phyloP scores from a whole-genome alignment of 495 filamentous ascomycete genomes.

The Amniculicola lignicola region DNA sequence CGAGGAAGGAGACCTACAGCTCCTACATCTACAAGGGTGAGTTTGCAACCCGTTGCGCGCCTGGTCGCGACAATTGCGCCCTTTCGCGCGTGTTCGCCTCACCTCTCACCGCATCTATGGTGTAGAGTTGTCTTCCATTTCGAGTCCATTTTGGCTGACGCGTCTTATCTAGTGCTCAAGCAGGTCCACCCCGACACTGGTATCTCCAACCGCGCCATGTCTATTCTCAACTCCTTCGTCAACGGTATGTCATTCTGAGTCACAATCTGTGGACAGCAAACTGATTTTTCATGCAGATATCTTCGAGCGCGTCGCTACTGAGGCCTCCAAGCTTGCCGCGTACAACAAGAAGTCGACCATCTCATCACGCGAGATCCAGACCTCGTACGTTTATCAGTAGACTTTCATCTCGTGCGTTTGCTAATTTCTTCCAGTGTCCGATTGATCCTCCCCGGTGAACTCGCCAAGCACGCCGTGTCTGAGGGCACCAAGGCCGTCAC shows the following conservation, averaged over 20 bases:
- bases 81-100: too few species aligned
- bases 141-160: slow-evolving; percentile 42
- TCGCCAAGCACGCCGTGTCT: slow-evolving; percentile 98
- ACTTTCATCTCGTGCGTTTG: neutral
- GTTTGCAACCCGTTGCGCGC: slow-evolving; percentile 37
- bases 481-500: slow-evolving; percentile 99
- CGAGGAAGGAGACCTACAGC: slow-evolving; percentile 99
- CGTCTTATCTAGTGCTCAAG: slow-evolving; percentile 78
- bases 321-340: slow-evolving; percentile 96
- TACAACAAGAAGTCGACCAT: slow-evolving; percentile 99
- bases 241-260: slow-evolving; percentile 67
- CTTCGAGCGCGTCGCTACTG: slow-evolving; percentile 98
- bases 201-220: slow-evolving; percentile 99
- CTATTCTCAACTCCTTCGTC: slow-evolving; percentile 98
- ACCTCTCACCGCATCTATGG: too few species aligned
- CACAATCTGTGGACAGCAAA: neutral
- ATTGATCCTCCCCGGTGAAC: slow-evolving; percentile 95
- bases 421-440: slow-evolving; percentile 59
- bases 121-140: too few species aligned
- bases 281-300: slow-evolving; percentile 63
- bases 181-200: slow-evolving; percentile 99
- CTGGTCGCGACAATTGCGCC: slow-evolving; percentile 12
- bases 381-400: slow-evolving; percentile 60
- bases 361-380: slow-evolving; percentile 98
- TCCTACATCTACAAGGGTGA: slow-evolving; percentile 99